Base-by-base conservation (phyloP, 768 basidiomycete species). In the Trichaptum fuscoviolaceum region DNA sequence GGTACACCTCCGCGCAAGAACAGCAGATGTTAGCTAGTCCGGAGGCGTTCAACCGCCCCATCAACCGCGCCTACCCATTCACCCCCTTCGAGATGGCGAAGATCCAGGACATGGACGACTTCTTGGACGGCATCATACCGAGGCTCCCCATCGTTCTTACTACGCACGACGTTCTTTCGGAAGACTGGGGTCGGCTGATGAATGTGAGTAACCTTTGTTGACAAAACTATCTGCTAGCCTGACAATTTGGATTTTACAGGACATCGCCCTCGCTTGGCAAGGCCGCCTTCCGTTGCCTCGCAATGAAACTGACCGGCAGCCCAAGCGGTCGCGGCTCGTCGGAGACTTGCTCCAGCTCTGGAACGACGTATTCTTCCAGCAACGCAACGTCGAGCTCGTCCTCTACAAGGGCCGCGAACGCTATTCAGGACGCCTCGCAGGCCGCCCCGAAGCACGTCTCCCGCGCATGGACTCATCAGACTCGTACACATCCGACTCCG, bases 181-280 rank as follows among this genome's bases (percentile, higher is more conserved):
- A 89, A 65, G 92, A 95, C 71, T 95, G 92, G 92, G 85, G 83
- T 68, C 81, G 92, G 63, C 84, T 91, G 71, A 89, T 90, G 82
- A 85, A 87, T 78, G 92, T 91, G 71, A 15, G 84, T 80, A 20
- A 52, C 23, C 18, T 23, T 35, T 12, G 4, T 52, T 34, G 34
- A 58, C 63, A 15, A 52, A 52, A 5, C 17, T 52, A 27, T 64
- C 63, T 36, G 34, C 62, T 27, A 60, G 17, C 6, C 17, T 8
- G 25, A 64, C 24, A 63, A 18, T 15, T 3, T 35, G 27, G 30
- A 63, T 35, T 34, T 58, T 61, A 12, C 67, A 93, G 90, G 92
- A 94, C 73, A 73, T 95, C 25, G 82, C 84, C 10, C 81, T 89
- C 26, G 87, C 89, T 0, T 95, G 92, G 92, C 81, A 84, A 20